Base-by-base conservation (phyloP, 2,329 filamentous ascomycete genomes). In the Beauveria bassiana region DNA sequence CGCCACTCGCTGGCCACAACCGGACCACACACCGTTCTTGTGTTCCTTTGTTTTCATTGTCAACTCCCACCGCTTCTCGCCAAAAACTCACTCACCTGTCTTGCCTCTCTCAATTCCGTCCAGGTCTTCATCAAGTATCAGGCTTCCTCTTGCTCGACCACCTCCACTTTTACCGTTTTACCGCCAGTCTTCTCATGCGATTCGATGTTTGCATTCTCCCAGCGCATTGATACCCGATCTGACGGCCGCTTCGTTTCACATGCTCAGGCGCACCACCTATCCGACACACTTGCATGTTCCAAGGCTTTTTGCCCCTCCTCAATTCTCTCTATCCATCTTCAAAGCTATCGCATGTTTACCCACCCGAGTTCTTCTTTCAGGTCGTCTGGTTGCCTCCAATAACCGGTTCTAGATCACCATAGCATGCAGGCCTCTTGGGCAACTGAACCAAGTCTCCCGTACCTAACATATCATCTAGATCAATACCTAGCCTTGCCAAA, bases 161-260 rank as follows among this genome's bases (percentile, higher is more conserved):
- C 26, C 20, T 42, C 12, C 38, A 40, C 16, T 20, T 9, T 45
- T 9, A 24, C 26, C 55, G 6, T 10, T n/a, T 40, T 26, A 8
- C 26, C 20, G 9, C 42, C n/a, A 34, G n/a, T 5, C 22, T 28
- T 24, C 7, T 47, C 28, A 28, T 49, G 24, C 34, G 24, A 18
- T 38, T 12, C 20, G 34, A 20, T 28, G 34, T n/a, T 14, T 54
- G 9, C n/a, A 18, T 2, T 4, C 18, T n/a, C 7, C 9, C 40
- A 28, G 28, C 51, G 51, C 51, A 53, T 43, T 50, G 56, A n/a
- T 51, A 24, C 56, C 57, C 34, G 40, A 53, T n/a, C 42, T 60
- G 57, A 60, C 38, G 57, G 40, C 49, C 49, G 57, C 53, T 60
- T 60, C 49, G 57, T 60, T 60, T 60, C 57, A 60, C 26, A 47